Base-by-base conservation (phyloP, 2,329 filamentous ascomycete genomes). In the Colletotrichum graminicola region DNA sequence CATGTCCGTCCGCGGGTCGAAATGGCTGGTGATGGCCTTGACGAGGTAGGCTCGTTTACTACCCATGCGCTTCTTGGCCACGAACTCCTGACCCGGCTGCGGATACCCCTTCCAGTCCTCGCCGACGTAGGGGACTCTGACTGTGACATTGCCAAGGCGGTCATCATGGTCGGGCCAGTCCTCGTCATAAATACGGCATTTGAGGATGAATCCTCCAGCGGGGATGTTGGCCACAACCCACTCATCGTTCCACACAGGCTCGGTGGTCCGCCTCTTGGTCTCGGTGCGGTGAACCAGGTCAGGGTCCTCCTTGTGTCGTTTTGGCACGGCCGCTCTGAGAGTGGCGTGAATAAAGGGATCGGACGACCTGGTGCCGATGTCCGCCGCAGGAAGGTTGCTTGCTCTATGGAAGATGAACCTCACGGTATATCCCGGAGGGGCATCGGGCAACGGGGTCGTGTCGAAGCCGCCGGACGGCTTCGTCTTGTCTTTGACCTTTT, bases 171-270 rank as follows among this genome's bases (percentile, higher is more conserved):
- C 93, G 1, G 91, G 89, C 43, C 91, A 90, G 81, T 98, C 95
- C 80, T 98, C 95, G 77, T 98, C 95, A 81, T 95, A 97, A 23
- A 98, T 82, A 64, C 93, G 89, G 73, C 93, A 94, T 79, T 97
- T 97, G 75, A 98, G 86, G 67, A 87, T 88, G 82, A 97, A 97
- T 5, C 95, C 95, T 0, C 88, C 89, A 0, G 91, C 84, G 0
- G 95, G 95, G 2, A 98, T 88, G 75, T 97, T 97, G 72, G 93
- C 94, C 32, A 98, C 92, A 29, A 94, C 87, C 95, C 95, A 98
- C 72, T 94, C 88, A 47, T 91, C 89, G 59, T 97, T 87, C 95
- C 95, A 98, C 59, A 84, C 85, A 0, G 95, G 95, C 76, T 95
- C 88, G 1, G 90, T 91, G 51, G 88, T 91, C 74, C 87, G 89